Evolutionary conservation across 108 stramenopile genomes (phyloP).

Genomic region (Cyclotella choctawhatcheeana): DNA sequence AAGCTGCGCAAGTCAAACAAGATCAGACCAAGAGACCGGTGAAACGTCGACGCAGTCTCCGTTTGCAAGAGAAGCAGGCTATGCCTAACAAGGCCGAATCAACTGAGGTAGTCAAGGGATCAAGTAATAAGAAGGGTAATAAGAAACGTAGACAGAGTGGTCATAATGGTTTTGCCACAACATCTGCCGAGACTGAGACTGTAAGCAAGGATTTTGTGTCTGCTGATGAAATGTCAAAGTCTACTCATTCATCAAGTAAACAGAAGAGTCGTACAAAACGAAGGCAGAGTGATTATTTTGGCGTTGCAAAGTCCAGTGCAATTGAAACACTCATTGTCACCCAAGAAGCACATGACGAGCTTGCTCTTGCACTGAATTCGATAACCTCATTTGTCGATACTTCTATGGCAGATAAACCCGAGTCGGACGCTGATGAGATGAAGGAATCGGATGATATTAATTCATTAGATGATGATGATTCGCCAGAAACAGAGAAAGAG

Average conservation of each 20-base stretch:
- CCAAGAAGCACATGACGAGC: too few relatives aligned
- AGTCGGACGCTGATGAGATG: neutral
- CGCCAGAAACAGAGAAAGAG: slow-evolving; percentile 2
- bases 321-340: too few relatives aligned
- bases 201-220: too few relatives aligned
- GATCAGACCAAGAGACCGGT: neutral
- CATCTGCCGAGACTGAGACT: neutral
- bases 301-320: neutral
- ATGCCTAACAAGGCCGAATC: neutral
- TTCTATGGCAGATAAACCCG: too few relatives aligned
- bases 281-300: neutral
- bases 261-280: neutral
- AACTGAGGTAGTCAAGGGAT: neutral
- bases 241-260: neutral
- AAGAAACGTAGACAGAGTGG: neutral
- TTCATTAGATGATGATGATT: too few relatives aligned
- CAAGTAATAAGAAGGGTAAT: too few relatives aligned
- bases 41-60: slow-evolving; percentile 24
- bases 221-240: too few relatives aligned
- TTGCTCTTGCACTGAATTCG: too few relatives aligned
- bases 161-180: neutral
- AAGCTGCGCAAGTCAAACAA: neutral
- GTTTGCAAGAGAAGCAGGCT: slow-evolving; percentile 12
- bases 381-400: too few relatives aligned
- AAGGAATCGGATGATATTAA: neutral